These are phyloP conservation scores for Ramaria sp. DNA, from an alignment of 768 basidiomycete genomes.

Conservation along the genomic window DNA sequence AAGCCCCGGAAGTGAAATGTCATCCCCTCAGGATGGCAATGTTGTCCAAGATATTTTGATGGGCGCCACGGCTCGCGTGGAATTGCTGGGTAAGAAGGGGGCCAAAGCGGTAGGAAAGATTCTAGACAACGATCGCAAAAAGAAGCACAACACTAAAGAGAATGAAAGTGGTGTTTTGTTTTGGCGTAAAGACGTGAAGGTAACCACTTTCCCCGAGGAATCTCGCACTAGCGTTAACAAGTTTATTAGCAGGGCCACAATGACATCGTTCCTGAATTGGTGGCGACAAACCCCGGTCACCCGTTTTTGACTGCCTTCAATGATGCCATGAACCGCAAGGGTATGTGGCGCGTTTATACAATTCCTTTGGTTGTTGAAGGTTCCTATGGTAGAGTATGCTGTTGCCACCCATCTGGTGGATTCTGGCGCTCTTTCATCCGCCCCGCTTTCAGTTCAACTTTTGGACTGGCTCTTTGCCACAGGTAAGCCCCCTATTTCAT, in stretches of 20 bases:
- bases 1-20: not conserved
- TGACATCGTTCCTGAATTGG: not conserved
- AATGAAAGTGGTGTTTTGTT: slow-evolving; percentile 18
- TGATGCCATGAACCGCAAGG: not conserved
- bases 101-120: slow-evolving; percentile 23
- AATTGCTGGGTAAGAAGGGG: slow-evolving; percentile 20
- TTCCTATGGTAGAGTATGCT: not conserved
- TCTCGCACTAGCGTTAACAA: not conserved
- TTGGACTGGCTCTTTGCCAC: not conserved
- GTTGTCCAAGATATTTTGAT: not conserved
- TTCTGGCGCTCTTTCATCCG: not conserved
- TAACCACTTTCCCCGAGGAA: not conserved
- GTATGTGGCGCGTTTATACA: not conserved
- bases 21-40: not conserved
- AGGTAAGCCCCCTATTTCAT: not conserved
- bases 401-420: not conserved
- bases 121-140: slow-evolving; percentile 14
- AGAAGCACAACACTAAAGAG: slow-evolving; percentile 10
- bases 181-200: slow-evolving; percentile 21
- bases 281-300: not conserved
- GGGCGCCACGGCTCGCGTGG: slow-evolving; percentile 14
- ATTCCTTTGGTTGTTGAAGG: not conserved
- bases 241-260: not conserved
- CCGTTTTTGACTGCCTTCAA: not conserved
- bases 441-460: not conserved